Evolutionary conservation across 1,284 basidiomycete species (phyloP).

Genomic region (Ustilago nuda): DNA sequence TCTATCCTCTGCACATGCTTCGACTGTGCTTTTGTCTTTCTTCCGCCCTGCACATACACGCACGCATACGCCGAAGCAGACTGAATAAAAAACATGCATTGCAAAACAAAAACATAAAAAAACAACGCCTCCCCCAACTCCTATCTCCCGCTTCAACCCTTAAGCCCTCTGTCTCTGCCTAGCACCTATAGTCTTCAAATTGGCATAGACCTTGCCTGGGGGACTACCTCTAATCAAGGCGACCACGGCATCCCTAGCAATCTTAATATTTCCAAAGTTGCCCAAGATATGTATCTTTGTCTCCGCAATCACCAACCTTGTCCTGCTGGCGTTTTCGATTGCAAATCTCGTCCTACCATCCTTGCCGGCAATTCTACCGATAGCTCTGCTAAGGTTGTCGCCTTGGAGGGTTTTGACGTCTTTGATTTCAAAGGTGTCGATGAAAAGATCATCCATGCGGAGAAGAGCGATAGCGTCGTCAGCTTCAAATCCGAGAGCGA

Average conservation of each 20-base stretch:
- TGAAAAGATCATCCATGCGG: conserved; percentile 93
- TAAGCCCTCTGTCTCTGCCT: conserved; percentile 86
- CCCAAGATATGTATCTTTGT: conserved; percentile 97
- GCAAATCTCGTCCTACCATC: conserved; percentile 98
- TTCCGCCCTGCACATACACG: neutral
- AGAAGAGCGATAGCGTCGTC: conserved; percentile 95
- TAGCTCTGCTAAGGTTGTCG: conserved; percentile 94
- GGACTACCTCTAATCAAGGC: conserved; percentile 94
- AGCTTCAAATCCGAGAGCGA: conserved; percentile 84
- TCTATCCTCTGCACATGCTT: neutral
- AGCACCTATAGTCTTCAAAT: conserved; percentile 80
- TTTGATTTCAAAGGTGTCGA: conserved; percentile 97
- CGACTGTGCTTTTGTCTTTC: neutral
- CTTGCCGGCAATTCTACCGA: conserved; percentile 97
- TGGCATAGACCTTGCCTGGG: conserved; percentile 91
- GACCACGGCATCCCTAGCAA: conserved; percentile 94
- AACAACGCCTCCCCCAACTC: neutral
- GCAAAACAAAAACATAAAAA: neutral
- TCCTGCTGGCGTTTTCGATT: conserved; percentile 95
- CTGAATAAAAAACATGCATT: conserved; percentile 1
- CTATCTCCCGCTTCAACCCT: neutral
- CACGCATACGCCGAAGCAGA: neutral
- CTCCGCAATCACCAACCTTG: conserved; percentile 94
- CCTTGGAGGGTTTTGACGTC: conserved; percentile 98
- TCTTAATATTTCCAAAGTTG: conserved; percentile 95